Evolutionary conservation across 805 yeast species (phyloP), one percentile per base, ranked within the genome.

Genomic region (Lipomyces kockii): DNA sequence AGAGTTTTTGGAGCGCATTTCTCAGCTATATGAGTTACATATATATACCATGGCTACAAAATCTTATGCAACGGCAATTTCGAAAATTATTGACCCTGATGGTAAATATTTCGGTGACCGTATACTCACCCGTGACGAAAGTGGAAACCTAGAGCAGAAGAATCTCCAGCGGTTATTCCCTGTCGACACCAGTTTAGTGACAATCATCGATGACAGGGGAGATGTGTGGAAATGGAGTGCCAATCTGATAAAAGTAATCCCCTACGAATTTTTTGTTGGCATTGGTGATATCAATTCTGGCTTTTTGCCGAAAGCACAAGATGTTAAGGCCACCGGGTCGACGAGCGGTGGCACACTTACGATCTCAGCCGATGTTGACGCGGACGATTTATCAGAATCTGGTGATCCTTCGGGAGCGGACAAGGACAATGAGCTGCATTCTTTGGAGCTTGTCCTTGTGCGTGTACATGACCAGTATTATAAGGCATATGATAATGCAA

Each of bases 151-250:
- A 69, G 89, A 97, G 2, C 97, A 91, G 72, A 95, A 95, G 76
- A 91, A 94, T 49, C 81, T 95, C 68, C 89, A 90, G 74, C 82
- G 98, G 69, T 82, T 95, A 64, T 95, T 95, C 74, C 99, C 99
- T 0, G 97, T 94, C 1, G 97, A 94, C 72, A 97, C 97, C 29
- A 89, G 97, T 20, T 90, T 95, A 97, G 99, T 95, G 39, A 95
- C 91, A 1, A 89, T 95, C 58, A 95, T 95, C 67, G 99, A 95
- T 78, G 99, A 95, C 78, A 85, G 99, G 76, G 99, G 98, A 2
- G 99, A 95, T 78, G 99, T 95, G 25, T 95, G 99, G 99, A 91
- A 90, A 75, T 95, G 99, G 99, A 90, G 92, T 72, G 87, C 89
- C 12, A 93, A 95, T 76, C 80, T 95, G 73, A 87, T 95, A 66